Evolutionary conservation across 2,329 filamentous ascomycete species (phyloP), one percentile per base, ranked within the genome.

Genomic region (Ilyonectria sp.): DNA sequence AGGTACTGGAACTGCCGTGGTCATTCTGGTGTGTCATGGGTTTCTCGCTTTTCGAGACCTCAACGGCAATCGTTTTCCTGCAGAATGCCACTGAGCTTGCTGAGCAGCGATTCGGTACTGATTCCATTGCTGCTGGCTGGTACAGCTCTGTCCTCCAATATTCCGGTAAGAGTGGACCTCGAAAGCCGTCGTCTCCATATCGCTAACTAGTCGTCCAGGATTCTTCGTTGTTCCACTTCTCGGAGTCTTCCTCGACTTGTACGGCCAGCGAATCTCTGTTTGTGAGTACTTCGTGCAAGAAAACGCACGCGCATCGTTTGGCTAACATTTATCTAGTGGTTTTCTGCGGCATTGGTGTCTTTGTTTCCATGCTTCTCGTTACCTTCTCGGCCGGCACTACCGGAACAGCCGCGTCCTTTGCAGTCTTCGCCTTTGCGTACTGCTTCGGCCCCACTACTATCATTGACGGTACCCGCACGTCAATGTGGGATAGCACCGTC

Each of bases 1-100:
- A 89, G 75, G 79, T 89, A 2, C 71, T 90, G 2, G 80, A 86
- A 21, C 74, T 91, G 2, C 88, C 89, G 0, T 90, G 89, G 89
- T 80, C 82, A 0, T 90, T 89, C 67, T 90, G 89, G 89, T 71
- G 78, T 6, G 74, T 90, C 5, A 77, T 87, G 54, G 76, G 76
- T 0, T 90, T 89, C 71, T 87, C 87, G 0, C 73, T 89, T 7
- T 90, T 90, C 68, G 82, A 90, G 72, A 90, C 88, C 0, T 86
- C 83, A 33, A 85, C 86, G 0, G 86, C 87, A 0, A 70, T 81
- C 9, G 83, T 90, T 3, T 91, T 88, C 69, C 81, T 81, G 2
- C 82, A 85, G 35, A 91, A 90, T 71, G 86, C 86, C 0, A 91
- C 89, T 0, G 89, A 91, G 68, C 76, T 91, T 46, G 88, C 88